Evolutionary conservation across 2,329 filamentous ascomycete genomes (phyloP), one percentile per base, ranked within the genome.

Genomic region (Xylaria arbuscula): DNA sequence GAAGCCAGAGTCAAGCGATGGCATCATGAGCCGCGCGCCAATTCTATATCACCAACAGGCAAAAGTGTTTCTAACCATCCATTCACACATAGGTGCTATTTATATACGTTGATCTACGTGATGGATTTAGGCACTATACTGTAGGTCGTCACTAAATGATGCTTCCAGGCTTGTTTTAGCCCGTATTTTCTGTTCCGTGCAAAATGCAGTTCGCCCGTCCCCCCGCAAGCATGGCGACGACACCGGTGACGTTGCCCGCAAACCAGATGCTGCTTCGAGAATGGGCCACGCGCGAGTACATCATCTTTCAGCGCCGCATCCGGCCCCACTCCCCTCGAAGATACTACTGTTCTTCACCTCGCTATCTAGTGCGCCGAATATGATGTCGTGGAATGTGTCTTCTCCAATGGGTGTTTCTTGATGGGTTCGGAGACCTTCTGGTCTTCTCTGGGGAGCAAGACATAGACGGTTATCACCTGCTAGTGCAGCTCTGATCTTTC

Each of bases 341-440:
- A 97, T 64, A 98, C 94, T 0, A 96, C 93, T 1, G 91, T 98
- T 50, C 85, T 99, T 45, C 95, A 99, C 79, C 85, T 99, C 48
- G 94, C 96, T 32, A 93, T 98, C 53, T 96, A 99, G 81, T 98
- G 95, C 81, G 95, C 96, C 58, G 96, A 98, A 79, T 87, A 92
- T 56, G 90, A 93, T 22, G 94, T 99, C 34, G 92, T 99, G 62
- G 94, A 99, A 79, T 98, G 95, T 76, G 92, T 98, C n/a, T 83
- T 99, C 51, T 94, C 93, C 1, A 87, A 93, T 70, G 89, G 91
- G 36, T n/a, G n/a, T n/a, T n/a, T n/a, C n/a, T n/a, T n/a, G n/a
- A n/a, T n/a, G n/a, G n/a, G n/a, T n/a, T n/a, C n/a, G n/a, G n/a
- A n/a, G n/a, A n/a, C n/a, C n/a, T n/a, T n/a, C n/a, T n/a, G n/a